These are phyloP conservation scores for Boletus sp. DNA, from an alignment of 1,284 basidiomycete genomes.

Conservation along the genomic window DNA sequence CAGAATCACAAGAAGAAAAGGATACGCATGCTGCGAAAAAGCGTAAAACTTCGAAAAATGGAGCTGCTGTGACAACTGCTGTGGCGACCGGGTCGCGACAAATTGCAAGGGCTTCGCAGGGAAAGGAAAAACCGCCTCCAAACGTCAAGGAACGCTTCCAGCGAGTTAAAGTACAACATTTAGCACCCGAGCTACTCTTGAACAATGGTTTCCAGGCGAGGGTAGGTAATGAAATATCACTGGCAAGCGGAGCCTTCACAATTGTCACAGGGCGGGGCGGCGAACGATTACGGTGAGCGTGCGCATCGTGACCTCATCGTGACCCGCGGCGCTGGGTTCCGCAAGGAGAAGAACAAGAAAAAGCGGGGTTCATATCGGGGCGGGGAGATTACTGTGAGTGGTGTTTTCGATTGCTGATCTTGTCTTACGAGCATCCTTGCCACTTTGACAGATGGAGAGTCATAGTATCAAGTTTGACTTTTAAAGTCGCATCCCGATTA, in stretches of 20 bases:
- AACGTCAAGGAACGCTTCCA: slow-evolving; percentile 69
- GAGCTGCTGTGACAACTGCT: slow-evolving; percentile 50
- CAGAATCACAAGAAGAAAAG: not conserved
- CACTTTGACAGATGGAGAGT: slow-evolving; percentile 58
- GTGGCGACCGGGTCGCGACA: slow-evolving; percentile 21
- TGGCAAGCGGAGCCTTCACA: not conserved
- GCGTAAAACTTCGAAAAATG: slow-evolving; percentile 51
- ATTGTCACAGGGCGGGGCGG: slow-evolving; percentile 36
- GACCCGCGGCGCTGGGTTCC: slow-evolving; percentile 91
- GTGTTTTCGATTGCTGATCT: not conserved
- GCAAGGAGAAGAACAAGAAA: slow-evolving; percentile 99
- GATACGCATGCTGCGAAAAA: slow-evolving; percentile 51
- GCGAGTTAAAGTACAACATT: slow-evolving; percentile 73
- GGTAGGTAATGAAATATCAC: slow-evolving; percentile 45
- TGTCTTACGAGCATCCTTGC: slow-evolving; percentile 10
- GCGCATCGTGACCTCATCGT: slow-evolving; percentile 89
- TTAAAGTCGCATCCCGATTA: slow-evolving; percentile 19
- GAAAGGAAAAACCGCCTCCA: slow-evolving; percentile 38
- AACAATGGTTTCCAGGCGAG: slow-evolving; percentile 86
- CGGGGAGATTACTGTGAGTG: slow-evolving; percentile 84
- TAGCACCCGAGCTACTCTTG: slow-evolving; percentile 61
- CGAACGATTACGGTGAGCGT: slow-evolving; percentile 84
- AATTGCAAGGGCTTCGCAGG: slow-evolving; percentile 10
- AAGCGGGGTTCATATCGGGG: slow-evolving; percentile 92
- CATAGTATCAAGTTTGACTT: slow-evolving; percentile 83